Evolutionary conservation across 768 basidiomycete species (phyloP).

Genomic region (Agaricus subrufescens): DNA sequence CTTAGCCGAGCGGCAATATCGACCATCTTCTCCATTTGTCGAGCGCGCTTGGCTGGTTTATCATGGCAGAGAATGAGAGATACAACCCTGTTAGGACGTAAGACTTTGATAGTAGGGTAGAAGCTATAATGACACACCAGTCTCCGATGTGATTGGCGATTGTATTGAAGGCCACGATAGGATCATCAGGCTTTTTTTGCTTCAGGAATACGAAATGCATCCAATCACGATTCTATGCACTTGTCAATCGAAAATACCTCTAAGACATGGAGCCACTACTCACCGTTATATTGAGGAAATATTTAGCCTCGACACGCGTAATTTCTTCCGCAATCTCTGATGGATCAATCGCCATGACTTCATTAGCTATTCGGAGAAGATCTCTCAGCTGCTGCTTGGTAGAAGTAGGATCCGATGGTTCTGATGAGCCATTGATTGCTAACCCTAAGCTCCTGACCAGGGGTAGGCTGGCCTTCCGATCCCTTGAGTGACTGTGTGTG

Average conservation of each 20-base stretch:
- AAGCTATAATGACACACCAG: constrained; percentile 49
- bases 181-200: constrained; percentile 65
- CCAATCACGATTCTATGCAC: constrained; percentile 75
- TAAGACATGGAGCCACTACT: constrained; percentile 14
- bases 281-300: constrained; percentile 78
- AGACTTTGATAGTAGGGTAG: background rate
- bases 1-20: constrained; percentile 80
- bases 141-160: constrained; percentile 81
- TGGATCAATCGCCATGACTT: constrained; percentile 52
- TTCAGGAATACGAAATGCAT: constrained; percentile 71
- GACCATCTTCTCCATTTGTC: constrained; percentile 85
- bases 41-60: constrained; percentile 66
- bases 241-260: constrained; percentile 4
- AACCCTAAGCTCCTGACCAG: constrained; percentile 42
- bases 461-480: constrained; percentile 69
- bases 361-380: constrained; percentile 52
- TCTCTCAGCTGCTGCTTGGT: constrained; percentile 61
- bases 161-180: constrained; percentile 69
- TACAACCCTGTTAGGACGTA: constrained; percentile 58
- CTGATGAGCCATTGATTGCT: constrained; percentile 22
- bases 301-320: constrained; percentile 62
- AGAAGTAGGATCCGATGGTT: constrained; percentile 31
- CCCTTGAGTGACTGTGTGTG: constrained; percentile 30
- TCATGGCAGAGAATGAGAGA: constrained; percentile 89
- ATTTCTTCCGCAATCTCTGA: constrained; percentile 82